Percentiles rank a stretch among this genome's conserved stretches.
These are phyloP conservation scores for Syzygium aqueum DNA, from an alignment of 345 rosid genomes.

Conservation along the genomic window DNA sequence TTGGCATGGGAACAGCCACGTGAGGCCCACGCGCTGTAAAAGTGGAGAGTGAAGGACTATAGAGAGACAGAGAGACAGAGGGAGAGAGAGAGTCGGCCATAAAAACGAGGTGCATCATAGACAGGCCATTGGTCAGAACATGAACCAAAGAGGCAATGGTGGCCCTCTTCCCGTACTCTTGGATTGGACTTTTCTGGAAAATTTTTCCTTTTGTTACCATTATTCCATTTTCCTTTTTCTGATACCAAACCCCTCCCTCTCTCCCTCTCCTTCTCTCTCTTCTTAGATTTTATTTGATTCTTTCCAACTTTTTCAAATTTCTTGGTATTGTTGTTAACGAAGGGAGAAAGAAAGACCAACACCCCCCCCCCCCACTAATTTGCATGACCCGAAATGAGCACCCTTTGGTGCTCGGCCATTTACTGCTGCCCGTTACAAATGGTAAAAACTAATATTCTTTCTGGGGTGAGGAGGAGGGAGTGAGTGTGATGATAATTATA, in stretches of 20 bases:
- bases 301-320: not conserved
- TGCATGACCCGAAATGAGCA: not conserved
- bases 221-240: constrained; percentile 65
- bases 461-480: constrained; percentile 12
- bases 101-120: constrained; percentile 42
- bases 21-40: constrained; percentile 8
- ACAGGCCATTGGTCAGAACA: constrained; percentile 27
- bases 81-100: not conserved
- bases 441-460: not conserved
- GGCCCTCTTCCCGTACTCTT: constrained; percentile 76
- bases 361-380: not conserved
- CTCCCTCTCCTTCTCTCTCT: not conserved
- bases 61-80: not conserved
- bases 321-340: not conserved
- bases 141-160: constrained; percentile 42
- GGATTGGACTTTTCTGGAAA: constrained; percentile 91
- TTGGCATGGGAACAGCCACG: not conserved
- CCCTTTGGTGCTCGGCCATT: not conserved
- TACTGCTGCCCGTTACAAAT: not conserved
- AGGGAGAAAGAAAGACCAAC: not conserved
- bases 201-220: constrained; percentile 65
- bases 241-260: constrained; percentile 10
- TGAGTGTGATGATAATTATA: not conserved
- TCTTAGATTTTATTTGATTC: not conserved
- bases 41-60: not conserved